Conservation (phyloP, 2,329 filamentous ascomycete genomes). For the Aureobasidium melanogenum region DNA sequence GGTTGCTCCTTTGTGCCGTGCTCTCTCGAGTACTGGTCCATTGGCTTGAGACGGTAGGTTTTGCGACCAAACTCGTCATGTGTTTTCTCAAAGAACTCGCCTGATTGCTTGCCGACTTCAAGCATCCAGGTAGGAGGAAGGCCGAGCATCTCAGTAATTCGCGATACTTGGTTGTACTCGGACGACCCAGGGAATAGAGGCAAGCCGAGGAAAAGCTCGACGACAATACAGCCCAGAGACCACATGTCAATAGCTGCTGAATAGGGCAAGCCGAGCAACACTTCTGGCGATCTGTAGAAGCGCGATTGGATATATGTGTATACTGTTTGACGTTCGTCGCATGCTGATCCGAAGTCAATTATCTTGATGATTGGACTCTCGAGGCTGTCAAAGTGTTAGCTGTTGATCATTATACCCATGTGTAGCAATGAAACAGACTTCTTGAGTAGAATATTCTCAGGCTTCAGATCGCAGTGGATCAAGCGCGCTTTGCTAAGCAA, state of each 20-base stretch:
- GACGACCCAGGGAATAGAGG: constrained; percentile 95
- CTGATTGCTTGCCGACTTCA: constrained; percentile 95
- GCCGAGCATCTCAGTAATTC: constrained; percentile 96
- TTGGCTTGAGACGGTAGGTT: constrained; percentile 85
- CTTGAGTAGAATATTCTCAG: constrained; percentile 94
- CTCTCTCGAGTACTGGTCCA: constrained; percentile 96
- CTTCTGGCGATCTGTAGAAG: constrained; percentile 95
- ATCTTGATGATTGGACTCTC: constrained; percentile 99
- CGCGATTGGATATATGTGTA: constrained; percentile 99
- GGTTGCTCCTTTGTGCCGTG: constrained; percentile 96
- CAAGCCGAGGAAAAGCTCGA: constrained; percentile 90
- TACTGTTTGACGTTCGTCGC: constrained; percentile 94
- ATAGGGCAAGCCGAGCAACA: constrained; percentile 89
- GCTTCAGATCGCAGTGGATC: constrained; percentile 97
- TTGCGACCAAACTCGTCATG: constrained; percentile 87
- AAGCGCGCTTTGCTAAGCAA: constrained; percentile 91
- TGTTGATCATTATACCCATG: neutral
- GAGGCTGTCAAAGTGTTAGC: constrained; percentile 42
- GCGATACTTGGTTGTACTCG: constrained; percentile 95
- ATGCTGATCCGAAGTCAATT: constrained; percentile 97
- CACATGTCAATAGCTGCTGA: constrained; percentile 99
- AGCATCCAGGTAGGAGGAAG: constrained; percentile 98
- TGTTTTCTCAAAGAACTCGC: constrained; percentile 92
- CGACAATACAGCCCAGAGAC: constrained; percentile 96
- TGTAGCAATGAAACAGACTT: constrained; percentile 47